Evolutionary conservation across 345 rosid species (phyloP), one percentile per base, ranked within the genome.

Genomic region (Heritiera littoralis): DNA sequence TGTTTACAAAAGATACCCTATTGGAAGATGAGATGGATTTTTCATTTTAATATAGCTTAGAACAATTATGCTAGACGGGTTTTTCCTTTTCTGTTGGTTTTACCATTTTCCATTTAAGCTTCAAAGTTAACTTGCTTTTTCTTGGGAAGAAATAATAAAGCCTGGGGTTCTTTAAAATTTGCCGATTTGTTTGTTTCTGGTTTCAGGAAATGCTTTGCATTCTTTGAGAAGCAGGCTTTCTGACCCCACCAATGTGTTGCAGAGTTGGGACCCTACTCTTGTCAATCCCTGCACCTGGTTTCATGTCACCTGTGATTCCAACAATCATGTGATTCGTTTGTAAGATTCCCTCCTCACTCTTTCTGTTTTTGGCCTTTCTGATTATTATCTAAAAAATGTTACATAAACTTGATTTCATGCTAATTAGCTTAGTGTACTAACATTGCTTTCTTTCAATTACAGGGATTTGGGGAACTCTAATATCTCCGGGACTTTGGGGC

Each of bases 261-360:
- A 89, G 85, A 92, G 98, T 71, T 93, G 98, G 96, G 98, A 93
- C 89, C 94, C 96, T 7, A 86, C 94, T 18, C 93, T 93, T 84
- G 98, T 93, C 74, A 89, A 88, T 86, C 97, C 97, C 79, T 93
- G 97, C 87, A 93, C 98, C 56, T 93, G 98, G 97, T 92, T 93
- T 74, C 97, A 92, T 84, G 87, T 93, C 74, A 81, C 90, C 56
- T 93, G 98, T 81, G 92, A 93, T 85, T 83, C 90, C 79, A 82
- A 80, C 84, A 89, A 67, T 73, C 92, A 81, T 80, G 98, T 93
- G 68, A 87, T 87, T 81, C 89, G 92, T 60, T 77, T 91, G 91
- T 89, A 82, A 78, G 88, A 63, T 75, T 43, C 43, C 30, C 41
- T 41, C 9, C 76, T 51, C 38, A 49, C 43, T 71, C 7, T 78